Percentiles rank a stretch among this genome's conserved stretches.
phyloP scores from a whole-genome alignment of 2,329 filamentous ascomycete species.

The Epichloe aotearoae region DNA sequence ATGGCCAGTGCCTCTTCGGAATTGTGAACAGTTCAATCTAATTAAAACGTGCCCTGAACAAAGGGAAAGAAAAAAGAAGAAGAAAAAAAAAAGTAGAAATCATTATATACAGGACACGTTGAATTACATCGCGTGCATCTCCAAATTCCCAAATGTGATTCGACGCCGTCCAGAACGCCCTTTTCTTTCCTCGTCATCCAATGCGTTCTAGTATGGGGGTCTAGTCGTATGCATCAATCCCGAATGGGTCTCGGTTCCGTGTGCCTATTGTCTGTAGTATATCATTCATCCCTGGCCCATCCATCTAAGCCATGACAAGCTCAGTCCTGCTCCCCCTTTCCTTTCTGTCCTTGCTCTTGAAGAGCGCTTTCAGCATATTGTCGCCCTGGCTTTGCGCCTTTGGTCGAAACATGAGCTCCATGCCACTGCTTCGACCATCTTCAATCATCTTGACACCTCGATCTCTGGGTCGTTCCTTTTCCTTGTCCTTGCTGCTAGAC shows the following conservation, averaged over 20 bases:
- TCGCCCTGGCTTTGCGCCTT: slow-evolving; percentile 32
- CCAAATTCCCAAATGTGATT: neutral
- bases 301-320: slow-evolving; percentile 16
- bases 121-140: too few species aligned
- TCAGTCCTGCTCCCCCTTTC: slow-evolving; percentile 23
- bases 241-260: neutral
- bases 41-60: neutral
- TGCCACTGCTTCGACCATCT: slow-evolving; percentile 20
- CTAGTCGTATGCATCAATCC: neutral
- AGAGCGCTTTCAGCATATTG: slow-evolving; percentile 45
- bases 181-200: neutral
- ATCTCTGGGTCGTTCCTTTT: neutral
- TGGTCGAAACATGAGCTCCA: slow-evolving; percentile 29
- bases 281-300: neutral
- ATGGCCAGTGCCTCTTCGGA: neutral
- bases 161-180: neutral
- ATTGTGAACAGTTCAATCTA: neutral
- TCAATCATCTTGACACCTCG: slow-evolving; percentile 22
- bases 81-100: neutral
- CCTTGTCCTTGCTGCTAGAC: slow-evolving; percentile 19
- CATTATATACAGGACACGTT: neutral
- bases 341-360: slow-evolving; percentile 42
- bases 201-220: neutral
- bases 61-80: too few species aligned
- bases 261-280: neutral